Conservation (phyloP, 2,329 filamentous ascomycete species). For the Monosporascus ibericus region DNA sequence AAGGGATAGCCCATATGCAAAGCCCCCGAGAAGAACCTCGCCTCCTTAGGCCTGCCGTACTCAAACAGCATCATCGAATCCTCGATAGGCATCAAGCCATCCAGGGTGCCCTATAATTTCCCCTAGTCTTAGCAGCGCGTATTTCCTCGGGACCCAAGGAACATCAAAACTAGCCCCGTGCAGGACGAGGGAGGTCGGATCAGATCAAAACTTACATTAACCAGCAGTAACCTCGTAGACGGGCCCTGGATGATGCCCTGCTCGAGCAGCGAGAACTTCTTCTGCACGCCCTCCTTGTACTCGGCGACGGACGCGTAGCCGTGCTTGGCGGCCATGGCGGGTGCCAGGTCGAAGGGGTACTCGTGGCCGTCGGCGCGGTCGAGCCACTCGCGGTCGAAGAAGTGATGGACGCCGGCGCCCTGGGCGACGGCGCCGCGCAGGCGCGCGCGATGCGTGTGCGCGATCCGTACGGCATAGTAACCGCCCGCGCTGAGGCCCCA, state of each 20-base stretch:
- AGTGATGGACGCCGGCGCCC: slow-evolving; percentile 57
- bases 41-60: slow-evolving; percentile 60
- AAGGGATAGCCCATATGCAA: slow-evolving; percentile 64
- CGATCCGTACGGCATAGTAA: slow-evolving; percentile 62
- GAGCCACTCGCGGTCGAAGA: slow-evolving; percentile 55
- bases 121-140: neutral
- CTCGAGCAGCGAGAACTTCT: slow-evolving; percentile 57
- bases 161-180: too few relatives aligned
- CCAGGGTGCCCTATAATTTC: slow-evolving; percentile 46
- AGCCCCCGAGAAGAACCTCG: slow-evolving; percentile 53
- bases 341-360: slow-evolving; percentile 54
- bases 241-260: slow-evolving; percentile 50
- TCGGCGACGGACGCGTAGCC: slow-evolving; percentile 52
- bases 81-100: slow-evolving; percentile 63
- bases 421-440: slow-evolving; percentile 55
- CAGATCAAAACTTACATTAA: slow-evolving; percentile 43
- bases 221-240: slow-evolving; percentile 50
- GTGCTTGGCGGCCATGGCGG: slow-evolving; percentile 55
- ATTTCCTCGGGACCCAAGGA: neutral
- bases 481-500: slow-evolving; percentile 63
- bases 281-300: slow-evolving; percentile 47
- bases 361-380: slow-evolving; percentile 58
- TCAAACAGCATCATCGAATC: slow-evolving; percentile 60
- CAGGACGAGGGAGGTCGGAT: neutral
- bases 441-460: slow-evolving; percentile 55